Percentiles rank a stretch among this genome's conserved stretches.
These are phyloP conservation scores for Fonsecaea pugnacius DNA, from an alignment of 2,329 filamentous ascomycete genomes.

Conservation along the genomic window DNA sequence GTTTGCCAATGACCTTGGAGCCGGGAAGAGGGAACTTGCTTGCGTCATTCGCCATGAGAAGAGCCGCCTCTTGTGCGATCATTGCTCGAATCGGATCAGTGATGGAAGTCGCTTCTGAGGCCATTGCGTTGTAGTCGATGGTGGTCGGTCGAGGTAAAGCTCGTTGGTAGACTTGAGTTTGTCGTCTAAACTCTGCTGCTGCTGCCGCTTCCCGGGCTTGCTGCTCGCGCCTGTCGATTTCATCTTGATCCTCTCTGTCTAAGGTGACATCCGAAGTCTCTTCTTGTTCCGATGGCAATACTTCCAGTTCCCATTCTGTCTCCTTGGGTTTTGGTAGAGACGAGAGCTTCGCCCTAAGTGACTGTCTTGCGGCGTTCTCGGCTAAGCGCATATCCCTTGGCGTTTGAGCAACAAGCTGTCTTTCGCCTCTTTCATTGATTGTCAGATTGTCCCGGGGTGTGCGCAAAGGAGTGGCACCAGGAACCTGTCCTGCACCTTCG, in stretches of 20 bases:
- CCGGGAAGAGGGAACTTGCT: conserved; percentile 72
- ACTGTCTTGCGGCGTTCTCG: conserved; percentile 69
- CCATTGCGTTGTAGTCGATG: conserved; percentile 71
- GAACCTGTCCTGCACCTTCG: conserved; percentile 64
- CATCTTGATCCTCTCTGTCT: conserved; percentile 65
- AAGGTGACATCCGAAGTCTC: conserved; percentile 60
- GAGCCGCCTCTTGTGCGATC: conserved; percentile 76
- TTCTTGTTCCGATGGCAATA: conserved; percentile 75
- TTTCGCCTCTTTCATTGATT: conserved; percentile 73
- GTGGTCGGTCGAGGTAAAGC: conserved; percentile 75
- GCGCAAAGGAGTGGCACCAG: conserved; percentile 80
- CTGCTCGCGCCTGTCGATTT: conserved; percentile 73
- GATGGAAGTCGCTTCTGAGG: conserved; percentile 65
- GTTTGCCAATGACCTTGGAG: conserved; percentile 65
- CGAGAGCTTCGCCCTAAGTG: conserved; percentile 68
- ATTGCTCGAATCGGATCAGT: conserved; percentile 68
- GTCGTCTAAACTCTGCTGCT: conserved; percentile 73
- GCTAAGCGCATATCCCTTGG: conserved; percentile 74
- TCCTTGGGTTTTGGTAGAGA: conserved; percentile 91
- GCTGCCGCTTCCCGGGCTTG: conserved; percentile 66
- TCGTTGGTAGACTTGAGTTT: conserved; percentile 89
- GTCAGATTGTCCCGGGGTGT: conserved; percentile 87
- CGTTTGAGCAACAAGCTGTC: conserved; percentile 72
- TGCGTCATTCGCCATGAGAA: conserved; percentile 82
- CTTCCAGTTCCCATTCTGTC: conserved; percentile 87